Conservation (phyloP, 1,284 basidiomycete species). For the Hemileia vastatrix region DNA sequence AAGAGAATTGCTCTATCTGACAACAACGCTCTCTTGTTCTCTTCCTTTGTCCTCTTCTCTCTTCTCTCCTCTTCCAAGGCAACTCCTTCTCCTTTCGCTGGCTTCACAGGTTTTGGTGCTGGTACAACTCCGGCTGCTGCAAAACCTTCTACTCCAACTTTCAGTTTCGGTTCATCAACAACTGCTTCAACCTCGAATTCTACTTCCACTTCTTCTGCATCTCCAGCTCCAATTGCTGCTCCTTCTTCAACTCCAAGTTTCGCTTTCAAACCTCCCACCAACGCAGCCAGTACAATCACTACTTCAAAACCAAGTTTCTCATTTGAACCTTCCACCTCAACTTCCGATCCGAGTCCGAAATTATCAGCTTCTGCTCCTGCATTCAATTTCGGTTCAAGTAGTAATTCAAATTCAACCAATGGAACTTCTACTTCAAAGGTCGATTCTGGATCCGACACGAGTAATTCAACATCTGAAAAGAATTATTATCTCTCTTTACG, state of each 20-base stretch:
- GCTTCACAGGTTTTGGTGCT: background rate
- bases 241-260: background rate
- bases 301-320: background rate
- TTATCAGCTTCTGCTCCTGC: background rate
- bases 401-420: background rate
- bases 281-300: background rate
- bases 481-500: background rate
- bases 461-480: background rate
- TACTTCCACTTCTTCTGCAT: background rate
- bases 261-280: background rate
- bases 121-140: background rate
- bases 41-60: too few species aligned
- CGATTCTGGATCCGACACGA: too few species aligned
- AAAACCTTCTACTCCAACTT: background rate
- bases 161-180: background rate
- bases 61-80: background rate
- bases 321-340: background rate
- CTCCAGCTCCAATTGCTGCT: background rate
- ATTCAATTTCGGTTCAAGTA: background rate
- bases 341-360: too few species aligned
- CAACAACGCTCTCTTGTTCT: background rate
- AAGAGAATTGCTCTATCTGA: background rate
- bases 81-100: background rate
- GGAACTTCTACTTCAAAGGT: background rate
- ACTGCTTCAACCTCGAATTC: background rate